Conservation (phyloP, 1,139 yeast genomes). For the Meyerozyma guilliermondii region DNA sequence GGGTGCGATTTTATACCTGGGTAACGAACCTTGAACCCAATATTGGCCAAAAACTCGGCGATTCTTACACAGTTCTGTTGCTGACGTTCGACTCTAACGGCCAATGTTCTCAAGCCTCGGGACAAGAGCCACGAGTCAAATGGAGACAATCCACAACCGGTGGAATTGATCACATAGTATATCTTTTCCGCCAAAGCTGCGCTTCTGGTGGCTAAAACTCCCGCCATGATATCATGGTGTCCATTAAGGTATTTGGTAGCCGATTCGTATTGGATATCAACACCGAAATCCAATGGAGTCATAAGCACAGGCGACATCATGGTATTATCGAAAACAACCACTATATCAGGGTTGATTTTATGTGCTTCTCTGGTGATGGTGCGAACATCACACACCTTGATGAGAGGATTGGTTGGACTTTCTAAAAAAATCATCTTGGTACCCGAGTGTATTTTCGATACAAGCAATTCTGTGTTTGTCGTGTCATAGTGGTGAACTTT, state of each 20-base stretch:
- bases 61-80: constrained; percentile 71
- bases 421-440: constrained; percentile 79
- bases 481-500: constrained; percentile 78
- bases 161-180: constrained; percentile 76
- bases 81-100: constrained; percentile 81
- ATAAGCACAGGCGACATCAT: constrained; percentile 91
- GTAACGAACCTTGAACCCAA: constrained; percentile 68
- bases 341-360: constrained; percentile 55
- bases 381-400: constrained; percentile 78
- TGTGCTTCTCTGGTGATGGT: constrained; percentile 65
- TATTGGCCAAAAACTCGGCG: constrained; percentile 63
- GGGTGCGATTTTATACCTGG: constrained; percentile 84
- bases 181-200: constrained; percentile 61
- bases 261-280: constrained; percentile 86
- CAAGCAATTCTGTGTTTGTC: constrained; percentile 59
- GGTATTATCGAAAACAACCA: constrained; percentile 88
- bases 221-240: constrained; percentile 96
- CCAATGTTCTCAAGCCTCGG: constrained; percentile 82
- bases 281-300: constrained; percentile 81
- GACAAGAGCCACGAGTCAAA: constrained; percentile 86
- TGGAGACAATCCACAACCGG: constrained; percentile 88
- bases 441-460: constrained; percentile 42
- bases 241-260: constrained; percentile 92
- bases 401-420: constrained; percentile 88
- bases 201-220: constrained; percentile 70